Percentiles rank a stretch among this genome's conserved stretches.
These are phyloP conservation scores for Penicillium dipodomyicola DNA, from an alignment of 495 filamentous ascomycete species.

Conservation along the genomic window DNA sequence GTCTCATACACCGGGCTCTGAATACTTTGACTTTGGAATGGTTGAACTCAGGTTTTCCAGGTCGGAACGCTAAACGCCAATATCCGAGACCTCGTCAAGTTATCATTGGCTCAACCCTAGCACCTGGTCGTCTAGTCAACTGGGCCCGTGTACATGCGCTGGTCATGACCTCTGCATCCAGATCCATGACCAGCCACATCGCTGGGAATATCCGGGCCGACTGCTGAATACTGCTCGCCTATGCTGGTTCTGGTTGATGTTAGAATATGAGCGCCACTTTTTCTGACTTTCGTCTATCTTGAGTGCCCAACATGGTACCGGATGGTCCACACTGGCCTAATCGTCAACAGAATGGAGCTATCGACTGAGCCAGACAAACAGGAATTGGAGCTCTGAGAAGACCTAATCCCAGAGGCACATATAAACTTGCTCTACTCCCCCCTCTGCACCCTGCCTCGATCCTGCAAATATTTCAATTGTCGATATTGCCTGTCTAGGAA, in stretches of 20 bases:
- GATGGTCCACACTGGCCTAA: conserved; percentile 10
- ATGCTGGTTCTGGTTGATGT: conserved; percentile 16
- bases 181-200: conserved; percentile 13
- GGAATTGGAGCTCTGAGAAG: not conserved
- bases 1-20: conserved; percentile 11
- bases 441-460: not conserved
- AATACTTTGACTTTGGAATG: conserved; percentile 16
- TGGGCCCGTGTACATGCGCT: conserved; percentile 12
- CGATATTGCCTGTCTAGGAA: conserved; percentile 18
- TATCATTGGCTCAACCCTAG: conserved; percentile 18
- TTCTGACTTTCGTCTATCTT: conserved; percentile 8
- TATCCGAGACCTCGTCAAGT: conserved; percentile 1
- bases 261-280: conserved; percentile 12
- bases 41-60: conserved; percentile 5
- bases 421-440: not conserved
- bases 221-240: conserved; percentile 5
- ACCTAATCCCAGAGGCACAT: not conserved
- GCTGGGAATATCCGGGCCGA: conserved; percentile 12
- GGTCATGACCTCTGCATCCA: conserved; percentile 16
- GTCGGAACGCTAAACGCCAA: conserved; percentile 10
- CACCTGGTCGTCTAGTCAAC: conserved; percentile 24
- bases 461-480: conserved; percentile 1
- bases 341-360: conserved; percentile 2
- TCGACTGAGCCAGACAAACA: not conserved
- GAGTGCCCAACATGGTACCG: conserved; percentile 15